Conservation (phyloP, 1,139 yeast genomes). For the Magnusiomyces tetraspermus region DNA sequence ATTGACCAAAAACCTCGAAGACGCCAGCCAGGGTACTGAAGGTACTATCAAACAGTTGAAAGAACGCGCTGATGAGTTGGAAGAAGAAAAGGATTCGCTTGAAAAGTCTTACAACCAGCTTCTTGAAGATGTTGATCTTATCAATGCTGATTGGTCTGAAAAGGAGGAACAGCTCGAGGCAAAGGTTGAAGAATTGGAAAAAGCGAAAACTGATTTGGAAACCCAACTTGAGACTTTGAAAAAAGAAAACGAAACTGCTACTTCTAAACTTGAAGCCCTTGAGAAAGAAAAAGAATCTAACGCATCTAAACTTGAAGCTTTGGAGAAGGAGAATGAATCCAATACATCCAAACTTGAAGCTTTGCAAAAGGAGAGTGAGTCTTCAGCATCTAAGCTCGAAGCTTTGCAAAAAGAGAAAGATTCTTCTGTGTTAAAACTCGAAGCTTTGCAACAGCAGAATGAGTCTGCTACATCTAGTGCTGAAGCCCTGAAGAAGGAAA, state of each 20-base stretch:
- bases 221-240: neutral
- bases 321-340: neutral
- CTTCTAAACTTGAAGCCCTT: slow-evolving; percentile 2
- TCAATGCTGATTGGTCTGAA: slow-evolving; percentile 20
- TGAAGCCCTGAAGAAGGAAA: slow-evolving; percentile 3
- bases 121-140: slow-evolving; percentile 15
- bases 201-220: slow-evolving; percentile 7
- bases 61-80: slow-evolving; percentile 16
- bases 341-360: neutral
- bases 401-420: too few species aligned
- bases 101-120: slow-evolving; percentile 18
- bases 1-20: slow-evolving; percentile 17
- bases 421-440: too few species aligned
- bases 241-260: slow-evolving; percentile 4
- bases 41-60: slow-evolving; percentile 13
- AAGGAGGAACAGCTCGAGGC: slow-evolving; percentile 20
- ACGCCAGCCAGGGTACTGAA: slow-evolving; percentile 16
- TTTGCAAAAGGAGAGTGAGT: too few species aligned
- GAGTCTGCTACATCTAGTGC: too few species aligned
- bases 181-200: slow-evolving; percentile 3
- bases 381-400: too few species aligned
- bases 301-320: neutral
- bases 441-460: too few species aligned
- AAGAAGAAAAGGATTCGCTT: slow-evolving; percentile 22
- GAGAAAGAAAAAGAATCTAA: neutral